Evolutionary conservation across 2,329 filamentous ascomycete genomes (phyloP).

Genomic region (Scedosporium dehoogii): DNA sequence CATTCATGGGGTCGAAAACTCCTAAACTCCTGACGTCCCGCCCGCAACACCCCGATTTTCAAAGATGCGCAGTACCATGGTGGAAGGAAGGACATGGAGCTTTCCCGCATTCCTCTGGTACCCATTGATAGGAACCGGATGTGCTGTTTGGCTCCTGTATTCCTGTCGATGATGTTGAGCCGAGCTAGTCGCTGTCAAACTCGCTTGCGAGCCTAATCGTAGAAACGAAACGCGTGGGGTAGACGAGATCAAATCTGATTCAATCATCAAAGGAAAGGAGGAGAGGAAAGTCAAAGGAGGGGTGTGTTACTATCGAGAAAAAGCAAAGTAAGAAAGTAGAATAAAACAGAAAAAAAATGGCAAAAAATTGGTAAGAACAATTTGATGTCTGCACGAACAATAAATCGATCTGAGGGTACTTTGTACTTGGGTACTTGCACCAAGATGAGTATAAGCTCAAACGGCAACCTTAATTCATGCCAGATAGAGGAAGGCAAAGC

Average conservation of each 20-base stretch:
- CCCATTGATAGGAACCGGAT: not conserved
- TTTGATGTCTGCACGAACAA: not conserved
- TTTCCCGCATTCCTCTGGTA: not conserved
- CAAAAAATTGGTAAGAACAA: not conserved
- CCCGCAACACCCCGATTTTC: not conserved
- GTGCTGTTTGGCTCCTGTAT: not conserved
- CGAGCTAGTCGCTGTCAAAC: not conserved
- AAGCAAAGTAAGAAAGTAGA: not conserved
- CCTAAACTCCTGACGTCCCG: not conserved
- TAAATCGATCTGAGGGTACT: not conserved
- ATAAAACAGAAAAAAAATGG: not conserved
- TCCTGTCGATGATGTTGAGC: not conserved
- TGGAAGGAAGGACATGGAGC: not conserved
- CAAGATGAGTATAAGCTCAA: too few species aligned
- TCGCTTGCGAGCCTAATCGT: not conserved
- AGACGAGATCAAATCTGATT: not conserved
- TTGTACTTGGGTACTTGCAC: too few species aligned
- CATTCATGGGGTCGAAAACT: slow-evolving; percentile 1
- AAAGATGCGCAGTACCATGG: not conserved
- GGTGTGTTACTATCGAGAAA: not conserved
- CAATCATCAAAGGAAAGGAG: not conserved
- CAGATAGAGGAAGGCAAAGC: too few species aligned
- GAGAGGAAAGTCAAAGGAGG: not conserved
- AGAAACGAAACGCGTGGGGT: not conserved
- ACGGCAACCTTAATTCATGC: too few species aligned